These are phyloP conservation scores for Apophysomyces sp. DNA, from an alignment of 371 early-diverging fungal species.

Conservation along the genomic window DNA sequence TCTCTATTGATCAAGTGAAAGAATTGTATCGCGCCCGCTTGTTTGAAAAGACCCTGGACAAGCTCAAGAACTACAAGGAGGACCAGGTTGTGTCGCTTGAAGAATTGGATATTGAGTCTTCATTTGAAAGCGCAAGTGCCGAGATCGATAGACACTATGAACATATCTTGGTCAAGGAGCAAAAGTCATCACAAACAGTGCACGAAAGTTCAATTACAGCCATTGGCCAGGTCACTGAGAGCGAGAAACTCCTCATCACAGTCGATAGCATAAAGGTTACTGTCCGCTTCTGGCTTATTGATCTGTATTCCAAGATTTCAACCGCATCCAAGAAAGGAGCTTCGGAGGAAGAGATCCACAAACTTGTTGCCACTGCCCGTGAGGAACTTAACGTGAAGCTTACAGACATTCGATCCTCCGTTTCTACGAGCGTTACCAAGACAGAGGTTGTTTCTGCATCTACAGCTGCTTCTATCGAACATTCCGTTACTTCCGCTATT, in stretches of 20 bases:
- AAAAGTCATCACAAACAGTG: background rate
- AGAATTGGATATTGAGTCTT: constrained; percentile 22
- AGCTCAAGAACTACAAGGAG: constrained; percentile 8
- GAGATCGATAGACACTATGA: constrained; percentile 28
- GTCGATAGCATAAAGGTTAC: constrained; percentile 32
- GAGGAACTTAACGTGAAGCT: constrained; percentile 22
- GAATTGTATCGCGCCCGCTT: constrained; percentile 36
- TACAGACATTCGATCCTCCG: constrained; percentile 7
- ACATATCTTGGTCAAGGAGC: constrained; percentile 1
- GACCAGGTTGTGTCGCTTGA: constrained; percentile 11
- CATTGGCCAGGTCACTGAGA: constrained; percentile 2
- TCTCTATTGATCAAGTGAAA: constrained; percentile 31
- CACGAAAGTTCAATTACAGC: background rate
- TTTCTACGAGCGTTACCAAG: constrained; percentile 11
- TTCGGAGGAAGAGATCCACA: constrained; percentile 34
- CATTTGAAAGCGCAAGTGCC: constrained; percentile 14
- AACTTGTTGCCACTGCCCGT: constrained; percentile 22
- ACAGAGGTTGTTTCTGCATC: constrained; percentile 13
- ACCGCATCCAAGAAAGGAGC: constrained; percentile 26
- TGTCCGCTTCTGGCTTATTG: constrained; percentile 33
- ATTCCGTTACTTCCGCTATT: constrained; percentile 28
- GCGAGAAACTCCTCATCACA: constrained; percentile 22
- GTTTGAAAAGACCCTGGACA: constrained; percentile 28
- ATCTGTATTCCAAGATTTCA: constrained; percentile 17
- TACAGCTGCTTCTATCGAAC: constrained; percentile 16